phyloP scores from a whole-genome alignment of 2,329 filamentous ascomycete genomes.

The Alternaria arbusti region DNA sequence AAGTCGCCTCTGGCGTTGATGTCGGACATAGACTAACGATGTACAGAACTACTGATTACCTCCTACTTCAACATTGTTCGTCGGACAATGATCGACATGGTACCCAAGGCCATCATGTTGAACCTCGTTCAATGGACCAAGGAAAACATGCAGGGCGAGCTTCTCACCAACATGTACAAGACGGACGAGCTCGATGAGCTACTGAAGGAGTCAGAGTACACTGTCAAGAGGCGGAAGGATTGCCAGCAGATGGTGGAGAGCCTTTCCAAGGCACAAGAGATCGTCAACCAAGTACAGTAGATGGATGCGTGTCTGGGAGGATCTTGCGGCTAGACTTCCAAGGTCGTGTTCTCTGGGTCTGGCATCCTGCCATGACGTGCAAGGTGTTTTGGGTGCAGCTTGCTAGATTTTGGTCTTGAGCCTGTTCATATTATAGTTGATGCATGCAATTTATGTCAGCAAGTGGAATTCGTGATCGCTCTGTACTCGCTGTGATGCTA shows the following conservation, averaged over 20 bases:
- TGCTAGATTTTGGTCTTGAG: slow-evolving; percentile 22
- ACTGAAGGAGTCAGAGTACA: slow-evolving; percentile 98
- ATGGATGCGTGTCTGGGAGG: not conserved
- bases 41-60: slow-evolving; percentile 84
- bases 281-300: slow-evolving; percentile 76
- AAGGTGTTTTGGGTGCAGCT: slow-evolving; percentile 25
- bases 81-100: slow-evolving; percentile 99
- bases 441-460: slow-evolving; percentile 11
- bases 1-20: slow-evolving; percentile 46
- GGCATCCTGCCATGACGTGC: slow-evolving; percentile 19
- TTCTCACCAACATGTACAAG: slow-evolving; percentile 97
- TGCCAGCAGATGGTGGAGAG: slow-evolving; percentile 99
- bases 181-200: slow-evolving; percentile 88
- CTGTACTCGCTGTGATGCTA: not conserved
- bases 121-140: slow-evolving; percentile 95
- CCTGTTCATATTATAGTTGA: slow-evolving; percentile 16
- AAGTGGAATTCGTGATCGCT: not conserved
- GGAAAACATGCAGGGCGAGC: slow-evolving; percentile 97
- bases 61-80: slow-evolving; percentile 99
- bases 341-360: slow-evolving; percentile 18
- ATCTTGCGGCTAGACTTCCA: slow-evolving; percentile 13
- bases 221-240: slow-evolving; percentile 90
- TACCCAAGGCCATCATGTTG: slow-evolving; percentile 98
- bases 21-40: slow-evolving; percentile 21
- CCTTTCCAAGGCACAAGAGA: slow-evolving; percentile 86